Evolutionary conservation across 371 early-diverging fungal genomes (phyloP), one percentile per base, ranked within the genome.

Genomic region (Apophysomyces elegans): DNA sequence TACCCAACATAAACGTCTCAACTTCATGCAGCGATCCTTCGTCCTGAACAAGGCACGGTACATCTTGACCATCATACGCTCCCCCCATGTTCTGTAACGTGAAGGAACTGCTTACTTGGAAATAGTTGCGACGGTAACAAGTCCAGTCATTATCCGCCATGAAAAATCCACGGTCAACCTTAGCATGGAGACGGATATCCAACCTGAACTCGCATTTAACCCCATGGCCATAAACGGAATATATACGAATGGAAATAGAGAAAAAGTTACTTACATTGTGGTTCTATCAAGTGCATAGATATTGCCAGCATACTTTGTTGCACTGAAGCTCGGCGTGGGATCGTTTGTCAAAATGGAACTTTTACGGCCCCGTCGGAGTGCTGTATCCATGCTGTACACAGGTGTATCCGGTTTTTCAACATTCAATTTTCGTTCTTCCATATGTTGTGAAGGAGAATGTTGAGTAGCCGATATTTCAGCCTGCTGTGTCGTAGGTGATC

Each of bases 61-160:
- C 64, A 39, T 86, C 87, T 37, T 82, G 71, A 9, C 76, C 76
- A 13, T 80, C 78, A 37, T 84, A 77, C 3, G 84, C 62, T 16
- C 74, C 72, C 4, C 72, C 76, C 7, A 81, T 56, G n/a, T 84
- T 85, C 14, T 75, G 69, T 14, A 91, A 76, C 11, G 79, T 77
- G 64, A 92, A 93, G 1, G 90, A 80, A 38, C 88, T 77, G 65
- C 91, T 91, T 41, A 95, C 84, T 76, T 95, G 94, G 67, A 95
- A 94, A 75, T 95, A 96, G 62, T 96, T 96, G 65, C 96, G 88
- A 58, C 96, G 88, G 76, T 96, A 96, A 72, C 96, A 95, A 1
- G 95, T 93, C 96, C 96, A 96, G 60, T 89, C 88, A 67, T 86
- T 88, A 37, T 89, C 86, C 12, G 92, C 90, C 67, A 90, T 69